A percentile compares a stretch with the other conserved stretches of the same genome.
Conservation (phyloP, 257 asterid genomes). For the Scutellaria baicalensis region DNA sequence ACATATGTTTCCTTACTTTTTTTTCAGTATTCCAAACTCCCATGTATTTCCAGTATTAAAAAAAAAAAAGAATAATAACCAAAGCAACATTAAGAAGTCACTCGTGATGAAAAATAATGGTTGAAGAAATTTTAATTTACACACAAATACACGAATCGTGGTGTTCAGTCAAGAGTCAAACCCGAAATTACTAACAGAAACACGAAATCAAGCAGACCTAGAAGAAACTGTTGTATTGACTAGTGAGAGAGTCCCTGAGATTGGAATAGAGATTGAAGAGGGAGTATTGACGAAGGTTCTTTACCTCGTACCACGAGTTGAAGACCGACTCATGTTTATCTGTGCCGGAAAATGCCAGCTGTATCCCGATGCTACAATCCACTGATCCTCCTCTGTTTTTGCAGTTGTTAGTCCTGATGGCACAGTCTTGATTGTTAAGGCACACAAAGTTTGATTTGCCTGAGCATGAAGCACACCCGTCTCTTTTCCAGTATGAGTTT, state of each 20-base stretch:
- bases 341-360: constrained; percentile 87
- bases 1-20: too few species aligned
- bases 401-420: constrained; percentile 64
- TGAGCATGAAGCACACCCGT: constrained; percentile 67
- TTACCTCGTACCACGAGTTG: constrained; percentile 95
- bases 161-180: constrained; percentile 3
- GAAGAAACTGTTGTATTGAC: constrained; percentile 67
- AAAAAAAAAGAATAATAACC: not conserved
- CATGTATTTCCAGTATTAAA: not conserved
- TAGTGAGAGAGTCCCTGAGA: constrained; percentile 71
- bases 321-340: constrained; percentile 77
- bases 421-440: constrained; percentile 86
- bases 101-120: not conserved
- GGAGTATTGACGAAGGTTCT: constrained; percentile 92
- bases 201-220: constrained; percentile 15
- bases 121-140: constrained; percentile 12
- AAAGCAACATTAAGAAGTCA: not conserved
- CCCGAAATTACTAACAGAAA: constrained; percentile 7
- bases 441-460: constrained; percentile 59
- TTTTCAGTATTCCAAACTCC: not conserved
- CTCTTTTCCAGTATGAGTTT: constrained; percentile 93
- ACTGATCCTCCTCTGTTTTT: constrained; percentile 66
- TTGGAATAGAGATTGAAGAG: constrained; percentile 69
- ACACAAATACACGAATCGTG: not conserved
- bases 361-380: constrained; percentile 93